Percentiles rank a stretch among this genome's conserved stretches.
Evolutionary conservation across 2,329 filamentous ascomycete species (phyloP).

Genomic region (Rasamsonia emersonii): DNA sequence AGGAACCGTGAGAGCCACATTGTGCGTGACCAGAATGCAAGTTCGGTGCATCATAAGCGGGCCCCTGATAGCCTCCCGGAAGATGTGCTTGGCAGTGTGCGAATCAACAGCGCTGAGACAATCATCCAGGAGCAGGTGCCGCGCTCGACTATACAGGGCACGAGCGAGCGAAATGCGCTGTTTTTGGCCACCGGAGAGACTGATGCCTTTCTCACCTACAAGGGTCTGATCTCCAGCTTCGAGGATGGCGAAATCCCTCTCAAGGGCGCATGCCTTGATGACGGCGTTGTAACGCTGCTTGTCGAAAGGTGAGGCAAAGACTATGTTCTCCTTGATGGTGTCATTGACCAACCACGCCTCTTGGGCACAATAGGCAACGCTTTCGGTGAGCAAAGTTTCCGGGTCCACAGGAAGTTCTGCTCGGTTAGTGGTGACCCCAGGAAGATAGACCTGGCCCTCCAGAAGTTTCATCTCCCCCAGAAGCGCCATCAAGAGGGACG

Average conservation of each 20-base stretch:
- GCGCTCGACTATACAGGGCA: conserved; percentile 90
- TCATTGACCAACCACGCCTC: conserved; percentile 96
- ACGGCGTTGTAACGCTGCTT: conserved; percentile 79
- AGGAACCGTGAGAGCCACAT: conserved; percentile 78
- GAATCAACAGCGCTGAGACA: conserved; percentile 95
- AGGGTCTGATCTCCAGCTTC: conserved; percentile 88
- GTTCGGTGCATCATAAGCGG: conserved; percentile 82
- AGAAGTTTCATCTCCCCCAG: conserved; percentile 92
- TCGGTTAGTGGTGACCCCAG: conserved; percentile 67
- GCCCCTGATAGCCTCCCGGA: conserved; percentile 82
- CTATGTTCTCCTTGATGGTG: conserved; percentile 90
- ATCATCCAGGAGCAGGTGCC: conserved; percentile 85
- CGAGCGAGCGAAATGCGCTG: conserved; percentile 95
- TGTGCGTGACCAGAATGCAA: conserved; percentile 93
- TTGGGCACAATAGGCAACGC: conserved; percentile 91
- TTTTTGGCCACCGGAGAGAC: conserved; percentile 92
- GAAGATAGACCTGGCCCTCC: conserved; percentile 71
- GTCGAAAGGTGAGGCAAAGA: conserved; percentile 76
- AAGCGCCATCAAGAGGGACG: conserved; percentile 88
- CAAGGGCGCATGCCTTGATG: conserved; percentile 80
- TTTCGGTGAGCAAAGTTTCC: conserved; percentile 79
- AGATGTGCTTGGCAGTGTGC: conserved; percentile 97
- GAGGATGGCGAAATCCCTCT: conserved; percentile 84
- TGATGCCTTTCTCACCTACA: conserved; percentile 95
- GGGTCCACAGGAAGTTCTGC: conserved; percentile 77